Conservation (phyloP, 139 green algal genomes). For the Chlorella sp. region DNA sequence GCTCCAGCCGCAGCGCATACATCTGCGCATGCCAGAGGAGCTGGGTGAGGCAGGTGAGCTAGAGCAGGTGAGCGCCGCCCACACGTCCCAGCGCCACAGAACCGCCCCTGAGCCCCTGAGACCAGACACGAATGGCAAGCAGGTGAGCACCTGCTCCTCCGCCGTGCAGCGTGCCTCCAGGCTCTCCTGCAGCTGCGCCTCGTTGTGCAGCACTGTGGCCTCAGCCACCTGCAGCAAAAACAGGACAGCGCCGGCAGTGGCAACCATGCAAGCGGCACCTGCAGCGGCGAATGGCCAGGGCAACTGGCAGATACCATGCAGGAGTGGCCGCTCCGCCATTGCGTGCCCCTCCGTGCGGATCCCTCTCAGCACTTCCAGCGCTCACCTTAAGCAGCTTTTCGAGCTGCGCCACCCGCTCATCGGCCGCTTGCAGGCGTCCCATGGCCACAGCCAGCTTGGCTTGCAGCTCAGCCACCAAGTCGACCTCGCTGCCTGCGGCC, state of each 20-base stretch:
- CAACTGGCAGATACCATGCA: background rate
- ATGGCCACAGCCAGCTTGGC: slow-evolving; percentile 14
- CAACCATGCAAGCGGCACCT: background rate
- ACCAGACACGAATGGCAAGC: too few relatives aligned
- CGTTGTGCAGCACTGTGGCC: slow-evolving; percentile 33
- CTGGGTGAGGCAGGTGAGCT: background rate
- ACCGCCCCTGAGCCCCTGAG: too few relatives aligned
- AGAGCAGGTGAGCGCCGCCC: too few relatives aligned
- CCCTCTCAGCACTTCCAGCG: background rate
- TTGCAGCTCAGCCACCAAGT: background rate
- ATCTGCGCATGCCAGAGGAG: background rate
- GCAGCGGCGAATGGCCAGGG: background rate
- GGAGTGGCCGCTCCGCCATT: background rate
- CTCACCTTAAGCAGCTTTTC: slow-evolving; percentile 14
- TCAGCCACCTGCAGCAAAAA: slow-evolving; percentile 11
- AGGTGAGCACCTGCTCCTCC: slow-evolving; percentile 41
- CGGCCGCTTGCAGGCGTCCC: slow-evolving; percentile 20
- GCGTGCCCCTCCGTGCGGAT: background rate
- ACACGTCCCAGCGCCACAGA: too few relatives aligned
- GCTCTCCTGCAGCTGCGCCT: slow-evolving; percentile 43
- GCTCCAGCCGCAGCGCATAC: background rate
- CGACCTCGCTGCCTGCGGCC: background rate
- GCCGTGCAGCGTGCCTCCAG: slow-evolving; percentile 32
- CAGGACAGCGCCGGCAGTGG: background rate
- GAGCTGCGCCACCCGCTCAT: slow-evolving; percentile 34